Base-by-base conservation (phyloP, 805 yeast species). In the Wickerhamiella kazuoi region DNA sequence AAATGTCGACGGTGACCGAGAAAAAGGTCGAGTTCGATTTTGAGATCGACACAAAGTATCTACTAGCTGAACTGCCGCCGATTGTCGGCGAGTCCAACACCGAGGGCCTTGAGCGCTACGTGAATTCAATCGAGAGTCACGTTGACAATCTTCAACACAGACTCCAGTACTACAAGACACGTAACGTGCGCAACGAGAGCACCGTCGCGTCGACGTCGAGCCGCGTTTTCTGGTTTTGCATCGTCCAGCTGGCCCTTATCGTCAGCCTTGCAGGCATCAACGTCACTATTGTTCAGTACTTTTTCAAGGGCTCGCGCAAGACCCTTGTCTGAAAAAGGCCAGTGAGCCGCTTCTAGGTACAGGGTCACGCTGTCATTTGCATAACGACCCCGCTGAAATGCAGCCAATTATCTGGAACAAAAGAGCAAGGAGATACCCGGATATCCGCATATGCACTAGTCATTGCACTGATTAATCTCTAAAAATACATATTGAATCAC, bases 151-250 rank as follows among this genome's bases (percentile, higher is more conserved):
- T 61, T 40, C 43, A 54, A 17, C 57, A 63, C 33, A 38, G 50
- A 29, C 52, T 87, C 55, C 80, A 77, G 50, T 79, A 86, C 60
- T 84, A 86, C 67, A 79, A 76, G 61, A 76, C 93, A 11, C 77
- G 98, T 64, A 87, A 81, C 60, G 74, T 74, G 62, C 72, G 97
- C 63, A 87, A 87, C 63, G 90, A 82, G 71, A 72, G 78, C 37
- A 82, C 94, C 33, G 94, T 82, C 46, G 67, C 68, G 57, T 72
- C 82, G 37, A 82, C 94, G 24, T 81, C 77, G 52, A 63, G 76
- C 16, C 74, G 93, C 55, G 69, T 82, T 43, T 76, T 79, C 54
- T 81, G 77, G 71, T 71, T 80, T 53, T 74, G 86, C 35, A 61
- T 80, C 39, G 60, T 73, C 42, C 84, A 78, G 55, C 79, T 81